Conservation (phyloP, 2,329 filamentous ascomycete genomes). For the Paracoccidioides lutzii region DNA sequence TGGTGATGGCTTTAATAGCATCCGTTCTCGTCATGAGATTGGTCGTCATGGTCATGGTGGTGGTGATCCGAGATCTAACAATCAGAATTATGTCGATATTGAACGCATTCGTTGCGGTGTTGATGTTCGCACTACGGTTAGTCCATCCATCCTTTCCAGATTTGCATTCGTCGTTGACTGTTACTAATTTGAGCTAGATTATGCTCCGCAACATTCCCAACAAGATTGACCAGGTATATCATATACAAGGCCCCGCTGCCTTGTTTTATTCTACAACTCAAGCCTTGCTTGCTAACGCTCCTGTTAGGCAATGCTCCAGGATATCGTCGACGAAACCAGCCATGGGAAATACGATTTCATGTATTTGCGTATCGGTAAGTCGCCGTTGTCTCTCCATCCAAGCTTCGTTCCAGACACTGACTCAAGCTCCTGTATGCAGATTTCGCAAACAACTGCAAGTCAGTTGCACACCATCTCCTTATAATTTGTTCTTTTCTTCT, state of each 20-base stretch:
- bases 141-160: slow-evolving; percentile 15
- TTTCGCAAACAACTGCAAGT: slow-evolving; percentile 75
- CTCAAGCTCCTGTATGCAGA: slow-evolving; percentile 32
- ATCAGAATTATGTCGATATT: slow-evolving; percentile 34
- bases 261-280: no score
- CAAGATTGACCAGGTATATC: slow-evolving; percentile 53
- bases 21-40: slow-evolving; percentile 19
- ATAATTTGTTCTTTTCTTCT: neutral
- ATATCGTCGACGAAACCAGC: slow-evolving; percentile 64
- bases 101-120: slow-evolving; percentile 43
- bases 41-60: slow-evolving; percentile 10
- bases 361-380: slow-evolving; percentile 68
- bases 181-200: slow-evolving; percentile 41
- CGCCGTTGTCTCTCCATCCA: neutral
- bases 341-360: slow-evolving; percentile 84
- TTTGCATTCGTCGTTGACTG: neutral
- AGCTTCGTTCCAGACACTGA: slow-evolving; percentile 5
- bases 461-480: slow-evolving; percentile 25
- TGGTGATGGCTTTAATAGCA: slow-evolving; percentile 17
- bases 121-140: slow-evolving; percentile 63
- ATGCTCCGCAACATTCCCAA: slow-evolving; percentile 96
- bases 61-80: slow-evolving; percentile 19
- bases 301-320: slow-evolving; percentile 54
- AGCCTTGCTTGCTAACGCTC: neutral
- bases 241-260: no score